phyloP scores from a whole-genome alignment of 1,139 yeast species.

The Geotrichum australiense region DNA sequence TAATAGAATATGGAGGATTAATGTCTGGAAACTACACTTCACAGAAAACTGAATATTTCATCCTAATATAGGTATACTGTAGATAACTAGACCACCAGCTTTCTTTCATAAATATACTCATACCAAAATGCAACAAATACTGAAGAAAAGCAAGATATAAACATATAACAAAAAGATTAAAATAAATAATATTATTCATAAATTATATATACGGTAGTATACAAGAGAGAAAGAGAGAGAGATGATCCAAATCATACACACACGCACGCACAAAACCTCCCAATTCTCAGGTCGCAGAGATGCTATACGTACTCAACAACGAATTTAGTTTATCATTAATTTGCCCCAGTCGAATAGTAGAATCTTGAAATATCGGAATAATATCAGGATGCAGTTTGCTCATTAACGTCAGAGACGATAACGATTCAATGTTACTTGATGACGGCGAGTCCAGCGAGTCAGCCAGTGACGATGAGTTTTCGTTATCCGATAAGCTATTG shows the following conservation, averaged over 20 bases:
- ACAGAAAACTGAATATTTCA: no score
- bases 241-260: slow-evolving; percentile 78
- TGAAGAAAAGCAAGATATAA: not conserved
- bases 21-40: no score
- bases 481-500: slow-evolving; percentile 7
- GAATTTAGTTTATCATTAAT: slow-evolving; percentile 18
- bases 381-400: slow-evolving; percentile 30
- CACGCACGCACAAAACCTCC: slow-evolving; percentile 86
- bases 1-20: no score
- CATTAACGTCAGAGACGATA: slow-evolving; percentile 7
- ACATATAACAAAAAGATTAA: not conserved
- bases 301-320: slow-evolving; percentile 31
- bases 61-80: no score
- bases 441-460: slow-evolving; percentile 9
- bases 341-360: slow-evolving; percentile 27
- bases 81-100: no score
- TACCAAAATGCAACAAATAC: not conserved
- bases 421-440: slow-evolving; percentile 4
- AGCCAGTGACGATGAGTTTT: slow-evolving; percentile 10
- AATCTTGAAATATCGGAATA: slow-evolving; percentile 28
- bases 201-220: not conserved
- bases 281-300: slow-evolving; percentile 55
- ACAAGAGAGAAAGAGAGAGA: slow-evolving; percentile 51
- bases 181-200: not conserved
- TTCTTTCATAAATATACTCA: not conserved